A percentile compares a stretch with the other conserved stretches of the same genome.
Evolutionary conservation across 2,329 filamentous ascomycete species (phyloP).

Genomic region (Ciborinia camelliae): DNA sequence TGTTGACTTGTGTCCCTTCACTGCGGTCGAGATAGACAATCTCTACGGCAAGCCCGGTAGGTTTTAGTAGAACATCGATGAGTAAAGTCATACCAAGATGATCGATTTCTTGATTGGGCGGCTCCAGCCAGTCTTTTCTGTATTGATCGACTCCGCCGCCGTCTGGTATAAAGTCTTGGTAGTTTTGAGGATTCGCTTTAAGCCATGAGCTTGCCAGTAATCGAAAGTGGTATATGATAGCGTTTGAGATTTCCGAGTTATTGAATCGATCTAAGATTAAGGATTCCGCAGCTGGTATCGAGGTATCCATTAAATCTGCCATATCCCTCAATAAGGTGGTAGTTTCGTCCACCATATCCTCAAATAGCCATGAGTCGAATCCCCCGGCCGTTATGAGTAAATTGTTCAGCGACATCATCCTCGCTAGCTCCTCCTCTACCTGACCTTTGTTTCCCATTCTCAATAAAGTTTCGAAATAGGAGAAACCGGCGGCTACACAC

Average conservation of each 20-base stretch:
- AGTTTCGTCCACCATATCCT: slow-evolving; percentile 80
- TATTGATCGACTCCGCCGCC: slow-evolving; percentile 61
- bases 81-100: slow-evolving; percentile 79
- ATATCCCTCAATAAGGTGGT: slow-evolving; percentile 65
- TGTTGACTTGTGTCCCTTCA: slow-evolving; percentile 70
- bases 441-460: slow-evolving; percentile 60
- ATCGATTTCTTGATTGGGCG: slow-evolving; percentile 80
- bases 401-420: slow-evolving; percentile 68
- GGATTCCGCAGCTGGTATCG: slow-evolving; percentile 48
- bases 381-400: slow-evolving; percentile 70
- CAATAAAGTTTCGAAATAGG: slow-evolving; percentile 85
- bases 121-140: slow-evolving; percentile 67
- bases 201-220: slow-evolving; percentile 83
- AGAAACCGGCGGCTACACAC: slow-evolving; percentile 76
- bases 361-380: slow-evolving; percentile 66
- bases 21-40: slow-evolving; percentile 90
- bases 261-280: slow-evolving; percentile 69
- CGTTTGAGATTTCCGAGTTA: slow-evolving; percentile 60
- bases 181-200: slow-evolving; percentile 67
- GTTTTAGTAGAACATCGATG: slow-evolving; percentile 74
- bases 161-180: slow-evolving; percentile 67
- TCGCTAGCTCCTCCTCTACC: slow-evolving; percentile 66
- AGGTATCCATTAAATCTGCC: slow-evolving; percentile 49
- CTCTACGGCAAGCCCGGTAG: slow-evolving; percentile 74
- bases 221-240: slow-evolving; percentile 81